Conservation (phyloP, 495 filamentous ascomycete genomes). For the Penicillium parvum region DNA sequence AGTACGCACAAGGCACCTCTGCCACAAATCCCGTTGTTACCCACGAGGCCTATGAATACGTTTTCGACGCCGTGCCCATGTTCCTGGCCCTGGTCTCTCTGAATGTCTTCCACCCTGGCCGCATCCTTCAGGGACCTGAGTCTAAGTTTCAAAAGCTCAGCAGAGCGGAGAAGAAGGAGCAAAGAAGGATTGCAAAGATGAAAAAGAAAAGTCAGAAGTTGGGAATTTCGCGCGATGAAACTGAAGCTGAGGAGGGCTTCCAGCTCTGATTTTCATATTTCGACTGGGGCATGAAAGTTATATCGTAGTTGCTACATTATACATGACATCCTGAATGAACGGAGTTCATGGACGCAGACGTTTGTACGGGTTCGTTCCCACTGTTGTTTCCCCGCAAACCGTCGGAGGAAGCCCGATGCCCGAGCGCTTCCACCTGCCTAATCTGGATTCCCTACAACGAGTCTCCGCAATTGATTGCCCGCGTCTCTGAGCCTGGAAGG, state of each 20-base stretch:
- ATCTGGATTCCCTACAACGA: neutral
- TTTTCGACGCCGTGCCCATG: slow-evolving; percentile 58
- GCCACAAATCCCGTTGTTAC: slow-evolving; percentile 39
- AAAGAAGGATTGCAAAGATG: slow-evolving; percentile 3
- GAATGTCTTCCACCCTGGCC: slow-evolving; percentile 50
- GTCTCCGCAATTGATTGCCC: neutral
- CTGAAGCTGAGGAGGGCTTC: too few species aligned
- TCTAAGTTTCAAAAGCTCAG: slow-evolving; percentile 5
- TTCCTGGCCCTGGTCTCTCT: slow-evolving; percentile 43
- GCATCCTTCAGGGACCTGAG: slow-evolving; percentile 44
- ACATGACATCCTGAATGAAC: too few species aligned
- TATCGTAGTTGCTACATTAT: too few species aligned
- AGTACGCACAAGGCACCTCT: slow-evolving; percentile 44
- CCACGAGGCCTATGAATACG: slow-evolving; percentile 52
- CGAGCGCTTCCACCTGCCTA: neutral
- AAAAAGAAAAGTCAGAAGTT: slow-evolving; percentile 2
- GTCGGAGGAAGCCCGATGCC: neutral
- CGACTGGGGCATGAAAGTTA: too few species aligned
- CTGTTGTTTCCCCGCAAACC: neutral
- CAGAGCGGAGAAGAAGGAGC: slow-evolving; percentile 9
- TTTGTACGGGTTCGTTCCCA: too few species aligned
- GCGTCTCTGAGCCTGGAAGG: neutral
- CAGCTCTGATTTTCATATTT: too few species aligned
- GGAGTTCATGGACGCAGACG: too few species aligned
- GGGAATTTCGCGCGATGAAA: too few species aligned